A percentile compares a stretch with the other conserved stretches of the same genome.
These are phyloP conservation scores for Aquilaria agallochum DNA, from an alignment of 441 rosid species.

Conservation along the genomic window DNA sequence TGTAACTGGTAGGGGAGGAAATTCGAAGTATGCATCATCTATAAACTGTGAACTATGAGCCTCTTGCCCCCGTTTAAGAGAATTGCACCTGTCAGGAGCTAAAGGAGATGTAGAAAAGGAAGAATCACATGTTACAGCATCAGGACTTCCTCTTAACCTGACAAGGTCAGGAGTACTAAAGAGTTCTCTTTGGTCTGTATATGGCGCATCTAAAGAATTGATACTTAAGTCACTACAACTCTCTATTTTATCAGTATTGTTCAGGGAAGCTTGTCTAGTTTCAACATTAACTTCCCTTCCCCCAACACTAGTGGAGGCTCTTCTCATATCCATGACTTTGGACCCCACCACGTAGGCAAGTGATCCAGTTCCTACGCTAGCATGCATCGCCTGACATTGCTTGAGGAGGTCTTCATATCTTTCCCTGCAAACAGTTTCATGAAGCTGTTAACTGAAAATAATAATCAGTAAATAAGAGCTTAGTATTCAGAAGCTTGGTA, in stretches of 20 bases:
- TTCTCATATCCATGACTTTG: constrained; percentile 94
- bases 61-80: constrained; percentile 35
- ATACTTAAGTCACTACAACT: constrained; percentile 45
- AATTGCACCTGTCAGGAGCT: constrained; percentile 32
- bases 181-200: constrained; percentile 48
- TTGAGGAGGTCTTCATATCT: constrained; percentile 61
- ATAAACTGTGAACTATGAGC: constrained; percentile 31
- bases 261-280: constrained; percentile 36
- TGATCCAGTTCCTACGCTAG: constrained; percentile 90
- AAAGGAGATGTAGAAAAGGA: constrained; percentile 49
- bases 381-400: constrained; percentile 89
- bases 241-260: constrained; percentile 40
- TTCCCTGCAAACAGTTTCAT: constrained; percentile 52
- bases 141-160: constrained; percentile 58
- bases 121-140: constrained; percentile 46
- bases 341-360: constrained; percentile 95
- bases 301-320: constrained; percentile 62
- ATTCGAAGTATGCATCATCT: constrained; percentile 47
- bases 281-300: constrained; percentile 41
- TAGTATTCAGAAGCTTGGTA: background rate
- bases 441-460: constrained; percentile 11
- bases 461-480: background rate
- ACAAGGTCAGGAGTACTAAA: constrained; percentile 57
- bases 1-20: constrained; percentile 68
- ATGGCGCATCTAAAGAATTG: constrained; percentile 52